Percentiles rank a stretch among this genome's conserved stretches.
Conservation (phyloP, 129 eudicot species). For the Helianthus annuus region HanXRQr2.0-SUNRISE NC_035445.2:94247005-94247504, state of each 20-base stretch:
- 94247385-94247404: no score
- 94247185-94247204: constrained; percentile 15
- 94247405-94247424: no score
- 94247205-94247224: constrained; percentile 9
- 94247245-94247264: constrained; percentile 24
- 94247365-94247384: no score
- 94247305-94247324: constrained; percentile 19
- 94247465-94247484: no score
- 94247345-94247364: neutral
- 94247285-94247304: neutral
- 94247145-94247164: constrained; percentile 15
- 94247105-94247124: neutral
- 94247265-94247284: constrained; percentile 9
- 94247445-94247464: no score
- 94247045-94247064: constrained; percentile 26
- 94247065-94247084: constrained; percentile 19
- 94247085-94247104: constrained; percentile 20
- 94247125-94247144: neutral
- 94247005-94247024: constrained; percentile 13
- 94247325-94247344: neutral
- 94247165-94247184: constrained; percentile 19
- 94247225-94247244: neutral
- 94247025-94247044: constrained; percentile 20
- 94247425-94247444: no score
- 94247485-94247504: no score